Conservation (phyloP, 805 yeast species). For the Candida ponderosae region DNA sequence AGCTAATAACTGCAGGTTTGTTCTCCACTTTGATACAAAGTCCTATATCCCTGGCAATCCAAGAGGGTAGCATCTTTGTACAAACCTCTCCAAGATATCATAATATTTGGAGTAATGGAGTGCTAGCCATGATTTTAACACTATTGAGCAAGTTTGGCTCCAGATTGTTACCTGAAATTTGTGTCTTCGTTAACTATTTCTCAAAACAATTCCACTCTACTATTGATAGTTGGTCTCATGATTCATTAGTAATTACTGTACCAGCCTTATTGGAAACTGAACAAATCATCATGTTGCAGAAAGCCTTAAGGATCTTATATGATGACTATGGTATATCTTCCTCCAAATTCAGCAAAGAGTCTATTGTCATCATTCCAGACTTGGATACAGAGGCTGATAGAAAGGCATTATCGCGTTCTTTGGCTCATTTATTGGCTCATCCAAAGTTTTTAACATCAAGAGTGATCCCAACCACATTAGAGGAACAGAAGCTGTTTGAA, state of each 20-base stretch:
- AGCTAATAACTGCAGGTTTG: conserved; percentile 55
- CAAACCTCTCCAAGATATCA: conserved; percentile 50
- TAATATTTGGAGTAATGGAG: conserved; percentile 79
- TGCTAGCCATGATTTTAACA: conserved; percentile 58
- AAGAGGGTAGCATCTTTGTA: conserved; percentile 54
- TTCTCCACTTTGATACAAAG: conserved; percentile 66
- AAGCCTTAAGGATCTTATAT: conserved; percentile 45
- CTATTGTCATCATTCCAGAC: conserved; percentile 41
- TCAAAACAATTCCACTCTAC: conserved; percentile 58
- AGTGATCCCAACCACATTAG: conserved; percentile 52
- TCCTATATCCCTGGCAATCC: conserved; percentile 59
- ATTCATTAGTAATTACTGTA: conserved; percentile 40
- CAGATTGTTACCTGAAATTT: conserved; percentile 54
- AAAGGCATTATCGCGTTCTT: conserved; percentile 48
- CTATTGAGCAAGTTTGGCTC: conserved; percentile 58
- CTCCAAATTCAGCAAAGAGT: conserved; percentile 10
- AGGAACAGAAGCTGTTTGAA: conserved; percentile 54
- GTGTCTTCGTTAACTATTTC: conserved; percentile 56
- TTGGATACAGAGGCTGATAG: conserved; percentile 53
- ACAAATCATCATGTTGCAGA: conserved; percentile 59
- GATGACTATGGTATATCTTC: conserved; percentile 37
- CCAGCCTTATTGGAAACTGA: conserved; percentile 53
- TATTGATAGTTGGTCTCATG: conserved; percentile 60
- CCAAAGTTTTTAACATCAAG: conserved; percentile 76
- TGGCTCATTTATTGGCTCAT: conserved; percentile 73